Percentiles rank a stretch among this genome's conserved stretches.
Evolutionary conservation across 2,329 filamentous ascomycete genomes (phyloP).

Genomic region (Fusarium palustre): DNA sequence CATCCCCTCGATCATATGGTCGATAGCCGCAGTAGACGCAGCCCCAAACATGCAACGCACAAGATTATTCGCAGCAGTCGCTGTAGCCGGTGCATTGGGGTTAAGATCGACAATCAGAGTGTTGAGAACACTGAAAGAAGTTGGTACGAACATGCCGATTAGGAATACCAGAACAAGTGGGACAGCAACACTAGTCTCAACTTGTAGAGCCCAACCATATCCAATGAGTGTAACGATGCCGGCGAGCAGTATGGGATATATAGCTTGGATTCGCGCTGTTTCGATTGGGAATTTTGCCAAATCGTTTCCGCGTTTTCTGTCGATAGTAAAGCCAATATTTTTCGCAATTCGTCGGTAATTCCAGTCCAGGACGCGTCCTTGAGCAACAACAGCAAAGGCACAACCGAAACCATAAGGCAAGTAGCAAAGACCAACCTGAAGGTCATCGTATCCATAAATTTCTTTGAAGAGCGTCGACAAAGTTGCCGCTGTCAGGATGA

Average conservation of each 20-base stretch:
- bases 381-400: constrained; percentile 60
- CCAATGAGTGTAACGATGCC: constrained; percentile 65
- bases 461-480: constrained; percentile 63
- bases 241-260: constrained; percentile 65
- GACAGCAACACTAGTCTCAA: constrained; percentile 63
- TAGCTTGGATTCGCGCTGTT: constrained; percentile 64
- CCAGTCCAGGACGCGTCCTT: constrained; percentile 70
- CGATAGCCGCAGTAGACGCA: constrained; percentile 68
- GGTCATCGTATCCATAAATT: constrained; percentile 63
- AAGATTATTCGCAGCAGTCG: constrained; percentile 73
- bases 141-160: constrained; percentile 68
- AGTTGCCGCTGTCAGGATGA: constrained; percentile 66
- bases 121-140: constrained; percentile 72
- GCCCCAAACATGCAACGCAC: constrained; percentile 72
- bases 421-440: constrained; percentile 66
- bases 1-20: constrained; percentile 67
- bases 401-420: constrained; percentile 66
- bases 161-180: constrained; percentile 68
- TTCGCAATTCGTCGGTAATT: constrained; percentile 78
- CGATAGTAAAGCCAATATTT: constrained; percentile 70
- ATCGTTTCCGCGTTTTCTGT: constrained; percentile 67
- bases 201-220: constrained; percentile 69
- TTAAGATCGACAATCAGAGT: constrained; percentile 73
- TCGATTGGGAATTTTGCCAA: constrained; percentile 66
- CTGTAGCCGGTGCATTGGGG: constrained; percentile 69